These are phyloP conservation scores for Lyophyllum decastes DNA, from an alignment of 768 basidiomycete genomes.

Conservation along the genomic window DNA sequence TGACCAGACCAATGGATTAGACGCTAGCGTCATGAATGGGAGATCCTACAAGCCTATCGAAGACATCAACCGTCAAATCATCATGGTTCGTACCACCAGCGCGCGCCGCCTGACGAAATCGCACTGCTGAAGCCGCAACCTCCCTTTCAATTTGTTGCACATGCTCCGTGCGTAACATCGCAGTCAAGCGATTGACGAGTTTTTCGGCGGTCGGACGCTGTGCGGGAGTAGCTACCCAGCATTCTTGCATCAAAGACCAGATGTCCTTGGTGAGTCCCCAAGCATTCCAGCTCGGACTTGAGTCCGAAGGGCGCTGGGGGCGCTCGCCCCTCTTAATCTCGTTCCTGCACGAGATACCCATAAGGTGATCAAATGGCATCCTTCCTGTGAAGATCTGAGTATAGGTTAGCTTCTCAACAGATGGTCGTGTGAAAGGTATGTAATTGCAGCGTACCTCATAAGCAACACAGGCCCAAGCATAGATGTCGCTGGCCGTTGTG, in stretches of 20 bases:
- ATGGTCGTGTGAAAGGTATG: neutral
- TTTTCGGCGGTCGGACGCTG: conserved; percentile 13
- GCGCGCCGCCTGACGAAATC: neutral
- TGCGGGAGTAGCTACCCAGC: conserved; percentile 19
- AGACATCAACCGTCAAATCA: neutral
- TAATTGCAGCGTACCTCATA: conserved; percentile 22
- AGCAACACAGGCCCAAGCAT: conserved; percentile 27
- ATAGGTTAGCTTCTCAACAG: neutral
- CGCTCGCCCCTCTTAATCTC: conserved; percentile 5
- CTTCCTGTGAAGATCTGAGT: neutral
- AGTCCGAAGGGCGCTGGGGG: conserved; percentile 14
- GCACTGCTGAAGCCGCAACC: neutral
- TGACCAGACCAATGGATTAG: too few species aligned
- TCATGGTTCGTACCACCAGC: neutral
- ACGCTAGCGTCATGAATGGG: too few species aligned
- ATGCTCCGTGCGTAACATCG: neutral
- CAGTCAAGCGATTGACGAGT: neutral
- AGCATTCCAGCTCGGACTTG: conserved; percentile 1
- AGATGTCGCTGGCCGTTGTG: conserved; percentile 25
- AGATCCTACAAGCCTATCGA: neutral
- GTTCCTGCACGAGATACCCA: neutral
- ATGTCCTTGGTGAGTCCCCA: conserved; percentile 16
- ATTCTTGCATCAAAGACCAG: conserved; percentile 23
- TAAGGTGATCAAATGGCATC: neutral
- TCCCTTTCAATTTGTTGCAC: neutral